phyloP scores from a whole-genome alignment of 495 filamentous ascomycete species.

The Xylaria intraflava region DNA sequence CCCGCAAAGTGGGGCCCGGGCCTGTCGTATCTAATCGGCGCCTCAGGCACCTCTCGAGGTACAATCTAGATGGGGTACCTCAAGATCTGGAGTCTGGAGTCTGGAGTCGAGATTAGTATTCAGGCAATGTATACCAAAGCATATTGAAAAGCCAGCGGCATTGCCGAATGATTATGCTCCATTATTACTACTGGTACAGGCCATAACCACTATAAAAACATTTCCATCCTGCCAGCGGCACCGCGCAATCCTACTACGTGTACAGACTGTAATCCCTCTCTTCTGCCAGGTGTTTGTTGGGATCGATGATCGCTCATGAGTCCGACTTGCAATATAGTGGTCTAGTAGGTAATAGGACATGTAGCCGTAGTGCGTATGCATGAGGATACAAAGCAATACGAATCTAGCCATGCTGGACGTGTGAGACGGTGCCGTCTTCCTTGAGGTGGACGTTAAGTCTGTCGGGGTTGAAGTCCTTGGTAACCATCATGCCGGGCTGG shows the following conservation, averaged over 20 bases:
- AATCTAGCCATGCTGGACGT: constrained; percentile 55
- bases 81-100: no score
- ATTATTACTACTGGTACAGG: constrained; percentile 7
- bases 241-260: no score
- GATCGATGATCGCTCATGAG: neutral
- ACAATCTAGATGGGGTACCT: no score
- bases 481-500: constrained; percentile 50
- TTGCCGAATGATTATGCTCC: neutral
- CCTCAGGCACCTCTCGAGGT: neutral
- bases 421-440: constrained; percentile 64
- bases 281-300: neutral
- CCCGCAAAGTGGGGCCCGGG: neutral
- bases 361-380: no score
- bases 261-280: neutral
- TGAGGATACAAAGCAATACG: neutral
- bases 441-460: constrained; percentile 69
- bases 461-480: constrained; percentile 38
- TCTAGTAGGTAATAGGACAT: no score
- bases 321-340: neutral
- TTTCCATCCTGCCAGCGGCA: neutral
- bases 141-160: no score
- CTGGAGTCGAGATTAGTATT: no score
- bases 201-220: neutral
- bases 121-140: no score
- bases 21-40: no score